Base-by-base conservation (phyloP, 257 asterid genomes). In the Petunia secreta region DNA sequence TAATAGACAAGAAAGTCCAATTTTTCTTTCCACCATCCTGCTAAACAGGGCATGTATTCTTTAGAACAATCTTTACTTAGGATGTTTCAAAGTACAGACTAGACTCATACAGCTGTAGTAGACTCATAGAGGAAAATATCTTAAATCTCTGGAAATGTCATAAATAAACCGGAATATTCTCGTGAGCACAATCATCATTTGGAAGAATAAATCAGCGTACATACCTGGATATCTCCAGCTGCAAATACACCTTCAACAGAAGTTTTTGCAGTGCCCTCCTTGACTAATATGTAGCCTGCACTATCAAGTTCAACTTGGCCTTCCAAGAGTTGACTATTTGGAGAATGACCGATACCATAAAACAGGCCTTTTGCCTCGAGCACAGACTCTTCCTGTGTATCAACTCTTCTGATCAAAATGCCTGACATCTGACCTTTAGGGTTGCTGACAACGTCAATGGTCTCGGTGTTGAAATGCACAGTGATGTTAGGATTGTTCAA, bases 191-290 rank as follows among this genome's bases (percentile, higher is more conserved):
- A 25, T 25, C 25, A 25, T 25, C 25, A 25, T 25, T 25, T 53
- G 46, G 41, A 82, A 48, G 5, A 62, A 55, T 63, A 63, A 44
- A 57, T 13, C 41, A 52, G 54, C 37, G 54, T 0, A 63, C 43
- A 83, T 93, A 96, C 99, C 98, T 96, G 99, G 38, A 96, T 97
- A 86, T 96, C 98, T 63, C 99, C 99, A 68, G 98, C 99, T 13
- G 99, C 99, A 85, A 94, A 96, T 65, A 96, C 93, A 84, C 99
- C 99, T 65, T 92, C 97, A 37, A 91, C 96, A 11, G 98, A 93
- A 44, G 99, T 95, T 53, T 84, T 92, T 39, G 97, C 91, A 46
- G 92, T 86, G 59, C 97, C 95, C 52, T 88, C 91, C 87, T 94
- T 86, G 57, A 92, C 93, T 88, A 91, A 88, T 68, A 94, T 85